Conservation (phyloP, 345 rosid species). For the Salix koriyanagi region DNA sequence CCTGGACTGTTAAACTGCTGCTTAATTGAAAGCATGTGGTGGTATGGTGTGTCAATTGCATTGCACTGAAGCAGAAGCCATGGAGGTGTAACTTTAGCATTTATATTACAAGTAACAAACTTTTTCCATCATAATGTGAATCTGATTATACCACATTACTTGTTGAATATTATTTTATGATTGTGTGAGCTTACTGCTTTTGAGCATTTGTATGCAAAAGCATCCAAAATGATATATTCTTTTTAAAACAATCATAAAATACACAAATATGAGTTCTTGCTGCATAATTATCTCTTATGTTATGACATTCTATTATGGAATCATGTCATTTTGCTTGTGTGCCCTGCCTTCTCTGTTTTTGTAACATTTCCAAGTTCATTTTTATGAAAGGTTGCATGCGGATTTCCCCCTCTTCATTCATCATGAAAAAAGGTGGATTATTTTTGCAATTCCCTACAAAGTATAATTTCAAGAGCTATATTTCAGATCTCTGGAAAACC, state of each 20-base stretch:
- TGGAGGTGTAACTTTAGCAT: background rate
- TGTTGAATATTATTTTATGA: background rate
- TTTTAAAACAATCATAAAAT: too few relatives aligned
- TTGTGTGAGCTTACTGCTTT: background rate
- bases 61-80: background rate
- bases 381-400: constrained; percentile 2
- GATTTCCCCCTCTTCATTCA: background rate
- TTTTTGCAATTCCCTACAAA: constrained; percentile 7
- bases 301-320: background rate
- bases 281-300: background rate
- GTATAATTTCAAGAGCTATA: constrained; percentile 17
- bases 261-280: background rate
- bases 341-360: background rate
- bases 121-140: background rate
- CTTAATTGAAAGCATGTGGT: background rate
- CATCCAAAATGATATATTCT: background rate
- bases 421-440: background rate
- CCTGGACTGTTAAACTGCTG: background rate
- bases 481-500: constrained; percentile 59
- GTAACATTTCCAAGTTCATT: background rate
- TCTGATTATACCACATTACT: background rate
- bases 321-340: background rate
- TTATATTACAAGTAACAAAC: background rate
- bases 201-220: background rate
- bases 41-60: background rate